Evolutionary conservation across 2,329 filamentous ascomycete genomes (phyloP).

Genomic region (Cylindrodendrum hubeiense): DNA sequence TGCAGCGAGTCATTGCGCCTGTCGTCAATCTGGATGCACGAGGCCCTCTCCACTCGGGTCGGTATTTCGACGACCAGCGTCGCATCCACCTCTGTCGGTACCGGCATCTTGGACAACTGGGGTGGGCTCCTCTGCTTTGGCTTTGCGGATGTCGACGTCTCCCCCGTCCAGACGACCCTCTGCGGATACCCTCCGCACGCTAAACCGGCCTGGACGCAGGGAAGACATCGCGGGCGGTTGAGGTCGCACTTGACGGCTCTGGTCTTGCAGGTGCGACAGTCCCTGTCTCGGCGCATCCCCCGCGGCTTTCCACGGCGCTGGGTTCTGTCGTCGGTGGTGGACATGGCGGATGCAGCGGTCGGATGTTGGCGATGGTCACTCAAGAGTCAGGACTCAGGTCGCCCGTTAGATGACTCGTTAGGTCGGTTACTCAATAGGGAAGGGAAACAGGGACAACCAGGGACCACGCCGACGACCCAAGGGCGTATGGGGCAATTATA

Average conservation of each 20-base stretch:
- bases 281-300: constrained; percentile 45
- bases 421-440: background rate
- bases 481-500: background rate
- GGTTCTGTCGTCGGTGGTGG: constrained; percentile 6
- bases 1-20: constrained; percentile 7
- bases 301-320: constrained; percentile 42
- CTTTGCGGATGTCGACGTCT: constrained; percentile 6
- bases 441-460: background rate
- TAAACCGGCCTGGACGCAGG: constrained; percentile 45
- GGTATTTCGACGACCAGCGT: background rate
- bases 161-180: constrained; percentile 46
- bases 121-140: background rate
- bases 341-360: background rate
- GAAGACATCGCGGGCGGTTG: constrained; percentile 43
- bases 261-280: constrained; percentile 43
- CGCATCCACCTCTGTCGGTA: background rate
- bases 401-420: background rate
- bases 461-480: background rate
- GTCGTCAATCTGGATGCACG: background rate
- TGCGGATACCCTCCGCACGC: constrained; percentile 48
- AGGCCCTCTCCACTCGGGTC: background rate
- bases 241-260: constrained; percentile 45
- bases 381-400: too few relatives aligned
- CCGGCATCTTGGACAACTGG: background rate
- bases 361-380: background rate